These are phyloP conservation scores for Parastagonospora avenae DNA, from an alignment of 2,329 filamentous ascomycete species.

Conservation along the genomic window DNA sequence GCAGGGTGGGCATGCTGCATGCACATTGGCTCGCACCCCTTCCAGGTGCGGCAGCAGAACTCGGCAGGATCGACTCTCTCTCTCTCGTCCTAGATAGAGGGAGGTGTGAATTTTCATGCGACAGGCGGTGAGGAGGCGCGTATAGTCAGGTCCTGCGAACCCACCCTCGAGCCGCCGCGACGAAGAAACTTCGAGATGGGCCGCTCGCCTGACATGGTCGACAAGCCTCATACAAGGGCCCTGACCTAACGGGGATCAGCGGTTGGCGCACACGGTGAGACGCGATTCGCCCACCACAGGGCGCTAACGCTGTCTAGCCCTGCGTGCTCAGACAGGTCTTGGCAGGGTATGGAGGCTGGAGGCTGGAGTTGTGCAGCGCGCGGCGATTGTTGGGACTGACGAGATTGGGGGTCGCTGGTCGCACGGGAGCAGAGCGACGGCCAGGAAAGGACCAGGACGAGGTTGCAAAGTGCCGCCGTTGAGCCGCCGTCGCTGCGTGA, in stretches of 20 bases:
- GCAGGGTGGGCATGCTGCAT: slow-evolving; percentile 12
- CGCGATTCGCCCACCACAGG: slow-evolving; percentile 25
- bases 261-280: slow-evolving; percentile 21
- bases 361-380: slow-evolving; percentile 35
- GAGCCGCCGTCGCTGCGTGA: slow-evolving; percentile 12
- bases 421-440: background rate
- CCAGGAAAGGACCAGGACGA: slow-evolving; percentile 8
- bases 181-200: background rate
- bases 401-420: background rate
- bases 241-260: slow-evolving; percentile 35
- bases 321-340: slow-evolving; percentile 27
- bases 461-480: slow-evolving; percentile 15
- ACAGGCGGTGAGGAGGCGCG: too few relatives aligned
- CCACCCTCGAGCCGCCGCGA: background rate
- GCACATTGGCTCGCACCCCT: too few relatives aligned
- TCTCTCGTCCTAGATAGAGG: too few relatives aligned
- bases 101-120: too few relatives aligned
- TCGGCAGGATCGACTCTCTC: too few relatives aligned
- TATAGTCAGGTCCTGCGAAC: background rate
- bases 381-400: slow-evolving; percentile 12
- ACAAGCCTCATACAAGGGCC: slow-evolving; percentile 24
- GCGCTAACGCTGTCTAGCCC: slow-evolving; percentile 30
- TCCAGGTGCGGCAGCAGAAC: too few relatives aligned
- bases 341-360: slow-evolving; percentile 24
- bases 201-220: slow-evolving; percentile 4